Percentiles rank a stretch among this genome's conserved stretches.
Evolutionary conservation across 192 early-diverging fungal species (phyloP).

Genomic region (Backusella parvicylindrica): DNA sequence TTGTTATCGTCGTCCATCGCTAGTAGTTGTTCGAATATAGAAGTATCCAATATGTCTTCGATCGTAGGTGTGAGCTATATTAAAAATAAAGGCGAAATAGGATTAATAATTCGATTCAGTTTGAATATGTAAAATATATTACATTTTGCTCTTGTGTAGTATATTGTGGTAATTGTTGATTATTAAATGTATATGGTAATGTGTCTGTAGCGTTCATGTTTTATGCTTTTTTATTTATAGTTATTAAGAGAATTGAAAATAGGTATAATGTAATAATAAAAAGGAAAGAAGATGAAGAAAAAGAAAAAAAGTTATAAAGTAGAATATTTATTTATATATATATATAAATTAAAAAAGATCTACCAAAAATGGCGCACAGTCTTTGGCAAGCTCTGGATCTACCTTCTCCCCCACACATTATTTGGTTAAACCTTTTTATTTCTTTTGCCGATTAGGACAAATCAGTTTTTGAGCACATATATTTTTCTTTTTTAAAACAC

Average conservation of each 20-base stretch:
- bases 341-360: not conserved
- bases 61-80: not conserved
- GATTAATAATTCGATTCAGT: not conserved
- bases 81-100: not conserved
- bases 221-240: too few species aligned
- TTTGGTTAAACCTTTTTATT: too few species aligned
- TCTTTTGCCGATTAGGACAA: too few species aligned
- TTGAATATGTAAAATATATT: not conserved
- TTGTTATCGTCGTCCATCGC: constrained; percentile 92
- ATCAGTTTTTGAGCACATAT: too few species aligned
- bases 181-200: not conserved
- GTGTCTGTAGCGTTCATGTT: not conserved
- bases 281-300: not conserved
- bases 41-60: constrained; percentile 68
- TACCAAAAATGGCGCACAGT: not conserved
- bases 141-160: not conserved
- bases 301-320: not conserved
- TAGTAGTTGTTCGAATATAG: constrained; percentile 81
- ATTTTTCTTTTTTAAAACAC: too few species aligned
- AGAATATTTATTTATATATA: too few species aligned
- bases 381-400: too few species aligned
- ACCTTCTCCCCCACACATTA: too few species aligned
- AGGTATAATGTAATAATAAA: not conserved
- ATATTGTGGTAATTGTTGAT: not conserved
- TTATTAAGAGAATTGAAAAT: not conserved